A percentile compares a stretch with the other conserved stretches of the same genome.
Evolutionary conservation across 371 early-diverging fungal genomes (phyloP).

Genomic region (Gilbertella persicaria): DNA sequence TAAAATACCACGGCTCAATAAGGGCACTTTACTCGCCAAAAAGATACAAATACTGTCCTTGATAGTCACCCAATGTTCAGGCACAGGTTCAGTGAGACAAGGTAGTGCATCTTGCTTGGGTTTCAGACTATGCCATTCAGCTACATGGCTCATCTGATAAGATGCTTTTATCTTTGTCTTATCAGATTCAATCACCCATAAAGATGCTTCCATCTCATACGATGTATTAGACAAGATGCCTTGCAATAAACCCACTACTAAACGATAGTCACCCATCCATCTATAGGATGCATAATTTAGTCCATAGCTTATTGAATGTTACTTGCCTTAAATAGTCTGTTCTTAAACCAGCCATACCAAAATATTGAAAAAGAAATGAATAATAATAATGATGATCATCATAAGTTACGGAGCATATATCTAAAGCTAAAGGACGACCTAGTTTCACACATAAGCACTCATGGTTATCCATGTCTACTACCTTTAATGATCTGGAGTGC

Average conservation of each 20-base stretch:
- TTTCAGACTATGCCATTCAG: not conserved
- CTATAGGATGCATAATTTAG: too few relatives aligned
- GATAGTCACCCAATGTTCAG: constrained; percentile 52
- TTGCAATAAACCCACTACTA: constrained; percentile 46
- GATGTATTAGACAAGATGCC: constrained; percentile 45
- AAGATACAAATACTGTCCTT: constrained; percentile 48
- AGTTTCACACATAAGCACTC: not conserved
- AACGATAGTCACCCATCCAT: constrained; percentile 66
- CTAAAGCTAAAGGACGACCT: constrained; percentile 43
- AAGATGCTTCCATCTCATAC: constrained; percentile 46
- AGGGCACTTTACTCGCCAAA: constrained; percentile 56
- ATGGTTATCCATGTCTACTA: constrained; percentile 6
- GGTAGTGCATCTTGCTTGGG: constrained; percentile 31
- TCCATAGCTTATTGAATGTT: too few relatives aligned
- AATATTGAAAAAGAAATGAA: constrained; percentile 62
- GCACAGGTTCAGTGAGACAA: constrained; percentile 34
- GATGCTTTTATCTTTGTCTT: constrained; percentile 36
- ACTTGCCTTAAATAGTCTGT: constrained; percentile 60
- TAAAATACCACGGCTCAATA: constrained; percentile 53
- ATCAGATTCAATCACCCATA: constrained; percentile 49
- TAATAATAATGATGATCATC: constrained; percentile 47
- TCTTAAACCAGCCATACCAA: constrained; percentile 60
- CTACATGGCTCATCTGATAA: constrained; percentile 3
- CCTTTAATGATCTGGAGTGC: constrained; percentile 62
- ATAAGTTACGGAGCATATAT: constrained; percentile 61